Base-by-base conservation (phyloP, 1,284 basidiomycete species). In the Sporisorium graminicola region DNA sequence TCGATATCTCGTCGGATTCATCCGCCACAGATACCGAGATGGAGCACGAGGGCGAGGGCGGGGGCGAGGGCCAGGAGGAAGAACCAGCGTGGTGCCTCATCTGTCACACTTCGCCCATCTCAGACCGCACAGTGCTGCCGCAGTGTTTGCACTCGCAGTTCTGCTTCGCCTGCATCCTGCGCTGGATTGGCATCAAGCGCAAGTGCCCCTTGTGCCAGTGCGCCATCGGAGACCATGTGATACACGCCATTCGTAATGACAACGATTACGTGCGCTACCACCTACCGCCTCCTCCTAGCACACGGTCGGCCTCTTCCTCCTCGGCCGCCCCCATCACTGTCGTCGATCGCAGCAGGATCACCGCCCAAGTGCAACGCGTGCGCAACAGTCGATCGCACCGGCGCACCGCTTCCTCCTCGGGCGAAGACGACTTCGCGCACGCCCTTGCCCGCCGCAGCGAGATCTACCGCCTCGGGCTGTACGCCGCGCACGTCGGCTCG, bases 151-250 rank as follows among this genome's bases (percentile, higher is more conserved):
- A 86, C 43, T 76, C 78, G n/a, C 74, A 77, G 27, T 86, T 86
- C 70, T 86, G 86, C 82, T 86, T 83, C 33, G 52, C 50, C 12
- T 86, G 86, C 65, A 85, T 86, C 52, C 43, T 81, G 2, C 74
- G 79, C 1, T 86, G 86, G 86, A 64, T 70, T 1, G 65, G 69
- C 22, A 82, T 83, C 61, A 77, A 74, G 13, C 77, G 81, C 22
- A 58, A 68, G 46, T 86, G 86, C 76, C 86, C 86, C 0, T 70
- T 86, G 3, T 86, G 86, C 52, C 72, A 76, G 35, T 56, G 71
- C 8, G 56, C 56, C 1, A 77, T 86, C 4, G 81, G 80, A 16
- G 65, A 78, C 2, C 67, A 74, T 47, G 54, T 86, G 16, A 76
- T 84, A 43, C 81, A 84, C 60, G 70, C 70, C 44, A 79, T 86